phyloP scores from a whole-genome alignment of 495 filamentous ascomycete genomes.

The Penicillium waksmanii region DNA sequence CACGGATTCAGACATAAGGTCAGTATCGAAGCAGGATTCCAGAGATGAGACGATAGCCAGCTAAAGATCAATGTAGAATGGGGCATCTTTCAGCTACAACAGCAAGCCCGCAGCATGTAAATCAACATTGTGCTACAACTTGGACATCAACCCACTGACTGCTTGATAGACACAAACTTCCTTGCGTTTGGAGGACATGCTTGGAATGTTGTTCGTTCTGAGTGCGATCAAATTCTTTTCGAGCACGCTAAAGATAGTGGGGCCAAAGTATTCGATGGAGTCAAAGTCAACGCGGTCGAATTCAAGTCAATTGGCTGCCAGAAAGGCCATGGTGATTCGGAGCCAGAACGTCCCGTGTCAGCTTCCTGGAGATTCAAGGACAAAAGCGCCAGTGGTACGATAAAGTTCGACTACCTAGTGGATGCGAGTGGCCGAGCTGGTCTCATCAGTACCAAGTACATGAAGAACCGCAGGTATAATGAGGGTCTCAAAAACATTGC shows the following conservation, averaged over 20 bases:
- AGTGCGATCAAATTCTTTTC: conserved; percentile 56
- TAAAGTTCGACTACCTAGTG: conserved; percentile 41
- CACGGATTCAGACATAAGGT: conserved; percentile 54
- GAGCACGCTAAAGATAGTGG: conserved; percentile 50
- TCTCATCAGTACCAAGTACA: conserved; percentile 39
- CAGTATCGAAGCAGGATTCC: not conserved
- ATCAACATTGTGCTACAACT: not conserved
- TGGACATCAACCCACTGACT: not conserved
- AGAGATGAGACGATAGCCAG: not conserved
- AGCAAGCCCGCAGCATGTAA: conserved; percentile 32
- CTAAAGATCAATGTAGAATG: conserved; percentile 28
- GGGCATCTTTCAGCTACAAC: conserved; percentile 52
- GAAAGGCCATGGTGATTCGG: conserved; percentile 9
- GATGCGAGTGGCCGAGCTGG: conserved; percentile 45
- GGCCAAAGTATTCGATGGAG: conserved; percentile 49
- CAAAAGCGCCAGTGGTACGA: conserved; percentile 35
- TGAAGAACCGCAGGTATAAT: conserved; percentile 42
- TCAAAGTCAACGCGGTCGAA: conserved; percentile 37
- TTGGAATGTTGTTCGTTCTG: conserved; percentile 59
- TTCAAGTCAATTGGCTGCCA: conserved; percentile 17
- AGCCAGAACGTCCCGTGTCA: conserved; percentile 48
- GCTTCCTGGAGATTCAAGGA: conserved; percentile 50
- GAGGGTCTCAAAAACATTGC: conserved; percentile 43
- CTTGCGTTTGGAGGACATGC: conserved; percentile 47
- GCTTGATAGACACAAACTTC: conserved; percentile 50